Conservation (phyloP, 768 basidiomycete genomes). For the Hypsizygus marmoreus region DNA sequence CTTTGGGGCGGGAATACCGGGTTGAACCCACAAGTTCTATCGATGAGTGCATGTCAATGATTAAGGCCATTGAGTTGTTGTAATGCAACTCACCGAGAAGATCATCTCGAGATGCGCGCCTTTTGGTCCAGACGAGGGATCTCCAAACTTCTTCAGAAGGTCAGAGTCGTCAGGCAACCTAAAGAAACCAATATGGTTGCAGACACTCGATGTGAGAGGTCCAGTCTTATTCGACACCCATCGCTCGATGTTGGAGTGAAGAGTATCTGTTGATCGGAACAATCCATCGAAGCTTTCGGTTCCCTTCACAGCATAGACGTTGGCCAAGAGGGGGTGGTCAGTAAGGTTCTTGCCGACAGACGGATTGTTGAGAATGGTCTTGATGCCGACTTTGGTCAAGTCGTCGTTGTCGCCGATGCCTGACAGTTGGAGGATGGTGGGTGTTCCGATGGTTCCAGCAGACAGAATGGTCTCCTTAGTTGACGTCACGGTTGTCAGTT, state of each 20-base stretch:
- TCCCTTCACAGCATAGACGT: conserved; percentile 25
- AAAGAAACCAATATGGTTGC: conserved; percentile 17
- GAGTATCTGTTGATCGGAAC: conserved; percentile 22
- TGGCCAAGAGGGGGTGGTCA: conserved; percentile 29
- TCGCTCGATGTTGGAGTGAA: conserved; percentile 21
- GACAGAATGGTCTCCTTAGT: conserved; percentile 40
- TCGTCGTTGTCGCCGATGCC: conserved; percentile 33
- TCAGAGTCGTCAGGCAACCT: conserved; percentile 11
- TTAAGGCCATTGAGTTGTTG: neutral
- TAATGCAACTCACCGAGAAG: conserved; percentile 7
- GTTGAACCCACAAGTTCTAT: conserved; percentile 10
- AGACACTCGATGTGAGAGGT: conserved; percentile 17
- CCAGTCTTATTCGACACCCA: conserved; percentile 30
- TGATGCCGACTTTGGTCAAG: conserved; percentile 24
- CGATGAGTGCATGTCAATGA: neutral
- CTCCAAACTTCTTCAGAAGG: conserved; percentile 4
- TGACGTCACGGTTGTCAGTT: conserved; percentile 20
- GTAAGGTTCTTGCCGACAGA: conserved; percentile 37
- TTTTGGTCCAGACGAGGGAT: conserved; percentile 14
- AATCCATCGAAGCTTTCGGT: conserved; percentile 28
- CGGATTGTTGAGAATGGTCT: conserved; percentile 30
- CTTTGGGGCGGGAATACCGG: conserved; percentile 3
- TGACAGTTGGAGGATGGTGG: conserved; percentile 33
- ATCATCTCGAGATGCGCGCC: conserved; percentile 14
- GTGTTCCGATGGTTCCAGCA: conserved; percentile 36